phyloP scores from a whole-genome alignment of 352 stramenopile genomes.

The Phytopythium ostracodes region DNA sequence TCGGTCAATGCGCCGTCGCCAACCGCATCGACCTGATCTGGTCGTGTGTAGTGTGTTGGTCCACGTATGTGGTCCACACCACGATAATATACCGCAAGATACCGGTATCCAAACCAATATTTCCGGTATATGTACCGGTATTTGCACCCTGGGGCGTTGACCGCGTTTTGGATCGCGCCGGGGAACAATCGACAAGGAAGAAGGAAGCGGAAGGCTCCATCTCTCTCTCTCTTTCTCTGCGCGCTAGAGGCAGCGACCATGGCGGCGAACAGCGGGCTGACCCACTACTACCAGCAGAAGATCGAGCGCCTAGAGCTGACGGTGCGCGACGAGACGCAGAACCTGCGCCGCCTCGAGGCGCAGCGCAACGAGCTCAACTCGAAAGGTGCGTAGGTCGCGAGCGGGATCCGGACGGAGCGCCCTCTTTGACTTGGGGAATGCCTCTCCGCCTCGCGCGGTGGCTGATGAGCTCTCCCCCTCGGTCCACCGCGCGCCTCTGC shows the following conservation, averaged over 20 bases:
- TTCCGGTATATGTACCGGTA: background rate
- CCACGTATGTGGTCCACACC: background rate
- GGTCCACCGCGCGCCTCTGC: no score
- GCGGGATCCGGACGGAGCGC: background rate
- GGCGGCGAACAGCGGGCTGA: constrained; percentile 48
- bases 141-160: no score
- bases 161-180: no score
- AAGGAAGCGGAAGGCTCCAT: background rate
- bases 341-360: constrained; percentile 97
- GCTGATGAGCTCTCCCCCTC: no score
- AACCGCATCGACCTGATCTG: background rate
- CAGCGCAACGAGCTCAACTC: constrained; percentile 99
- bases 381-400: constrained; percentile 67
- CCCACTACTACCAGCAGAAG: constrained; percentile 93
- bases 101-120: no score
- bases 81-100: no score
- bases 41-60: background rate
- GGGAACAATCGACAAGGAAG: background rate
- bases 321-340: constrained; percentile 93
- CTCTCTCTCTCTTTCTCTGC: background rate
- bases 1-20: background rate
- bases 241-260: no score
- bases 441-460: background rate
- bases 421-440: background rate
- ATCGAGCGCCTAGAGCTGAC: constrained; percentile 94